Conservation (phyloP, 179 eudicot species). For the Nepenthes alata region DNA sequence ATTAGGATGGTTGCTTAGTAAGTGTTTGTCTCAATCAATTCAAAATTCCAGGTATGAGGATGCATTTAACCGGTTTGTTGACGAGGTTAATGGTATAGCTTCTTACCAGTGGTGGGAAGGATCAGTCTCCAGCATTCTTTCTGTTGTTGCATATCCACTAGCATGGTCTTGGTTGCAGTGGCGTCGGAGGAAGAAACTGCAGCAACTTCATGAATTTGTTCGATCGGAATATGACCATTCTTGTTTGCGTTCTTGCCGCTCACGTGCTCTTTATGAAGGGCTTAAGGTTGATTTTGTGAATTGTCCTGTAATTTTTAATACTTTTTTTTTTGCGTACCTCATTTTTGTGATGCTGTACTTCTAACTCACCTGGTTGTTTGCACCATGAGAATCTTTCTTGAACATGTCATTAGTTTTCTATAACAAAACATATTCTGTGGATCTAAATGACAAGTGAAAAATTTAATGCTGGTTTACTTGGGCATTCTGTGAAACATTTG, state of each 20-base stretch:
- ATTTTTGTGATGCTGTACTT: too few species aligned
- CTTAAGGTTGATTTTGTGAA: constrained; percentile 48
- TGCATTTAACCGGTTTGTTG: constrained; percentile 85
- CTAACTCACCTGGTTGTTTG: too few species aligned
- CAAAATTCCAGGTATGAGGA: constrained; percentile 62
- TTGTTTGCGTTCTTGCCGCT: constrained; percentile 95
- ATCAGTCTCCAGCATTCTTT: constrained; percentile 67
- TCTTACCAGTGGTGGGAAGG: constrained; percentile 99
- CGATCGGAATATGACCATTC: constrained; percentile 99
- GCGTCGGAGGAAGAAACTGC: constrained; percentile 76
- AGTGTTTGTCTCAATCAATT: neutral
- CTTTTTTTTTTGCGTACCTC: neutral
- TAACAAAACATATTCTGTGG: too few species aligned
- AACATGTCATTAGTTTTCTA: too few species aligned
- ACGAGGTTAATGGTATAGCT: constrained; percentile 77
- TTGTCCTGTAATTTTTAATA: neutral
- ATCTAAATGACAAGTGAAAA: too few species aligned
- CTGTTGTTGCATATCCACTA: constrained; percentile 66
- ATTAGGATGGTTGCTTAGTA: neutral
- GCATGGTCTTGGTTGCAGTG: constrained; percentile 99
- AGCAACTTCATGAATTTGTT: constrained; percentile 79
- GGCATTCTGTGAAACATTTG: too few species aligned
- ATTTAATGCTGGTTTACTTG: too few species aligned
- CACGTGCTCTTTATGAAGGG: constrained; percentile 99
- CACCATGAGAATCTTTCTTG: too few species aligned